A percentile compares a stretch with the other conserved stretches of the same genome.
These are phyloP conservation scores for Geoglossum glabrum DNA, from an alignment of 495 filamentous ascomycete genomes.

Conservation along the genomic window DNA sequence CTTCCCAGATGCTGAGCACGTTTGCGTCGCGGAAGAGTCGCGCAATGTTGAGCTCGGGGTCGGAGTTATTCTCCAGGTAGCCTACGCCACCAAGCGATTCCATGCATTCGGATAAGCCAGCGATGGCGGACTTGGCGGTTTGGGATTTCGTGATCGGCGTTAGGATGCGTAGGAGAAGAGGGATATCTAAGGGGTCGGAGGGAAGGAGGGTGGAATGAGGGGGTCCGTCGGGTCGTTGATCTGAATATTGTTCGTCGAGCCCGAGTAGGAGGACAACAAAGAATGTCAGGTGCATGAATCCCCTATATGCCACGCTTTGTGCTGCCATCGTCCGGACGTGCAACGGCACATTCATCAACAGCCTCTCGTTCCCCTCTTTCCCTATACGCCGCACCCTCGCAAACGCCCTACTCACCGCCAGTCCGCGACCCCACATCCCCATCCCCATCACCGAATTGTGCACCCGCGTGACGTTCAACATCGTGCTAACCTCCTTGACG, in stretches of 20 bases:
- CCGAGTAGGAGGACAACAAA: slow-evolving; percentile 39
- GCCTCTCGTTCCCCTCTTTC: slow-evolving; percentile 20
- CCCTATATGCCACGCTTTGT: slow-evolving; percentile 31
- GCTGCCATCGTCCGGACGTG: slow-evolving; percentile 42
- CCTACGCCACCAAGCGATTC: slow-evolving; percentile 58
- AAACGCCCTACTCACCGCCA: slow-evolving; percentile 40
- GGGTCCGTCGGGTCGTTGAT: neutral
- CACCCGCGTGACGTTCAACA: slow-evolving; percentile 49
- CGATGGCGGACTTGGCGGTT: slow-evolving; percentile 32
- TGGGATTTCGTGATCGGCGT: slow-evolving; percentile 47
- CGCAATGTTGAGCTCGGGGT: slow-evolving; percentile 42
- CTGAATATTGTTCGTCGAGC: slow-evolving; percentile 21
- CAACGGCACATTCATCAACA: slow-evolving; percentile 33
- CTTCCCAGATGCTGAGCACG: slow-evolving; percentile 55
- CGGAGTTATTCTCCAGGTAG: slow-evolving; percentile 45
- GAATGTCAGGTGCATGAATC: slow-evolving; percentile 36
- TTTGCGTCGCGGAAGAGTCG: slow-evolving; percentile 43
- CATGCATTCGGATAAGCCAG: slow-evolving; percentile 41
- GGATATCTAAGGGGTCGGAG: neutral
- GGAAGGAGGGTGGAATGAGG: neutral
- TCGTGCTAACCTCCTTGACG: slow-evolving; percentile 40
- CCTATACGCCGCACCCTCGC: slow-evolving; percentile 31
- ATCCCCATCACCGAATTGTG: slow-evolving; percentile 39
- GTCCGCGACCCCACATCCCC: slow-evolving; percentile 35
- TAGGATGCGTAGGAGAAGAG: slow-evolving; percentile 36